Percentiles rank a stretch among this genome's conserved stretches.
Conservation (phyloP, 192 early-diverging fungal genomes). For the Chytriomyces confervae region DNA sequence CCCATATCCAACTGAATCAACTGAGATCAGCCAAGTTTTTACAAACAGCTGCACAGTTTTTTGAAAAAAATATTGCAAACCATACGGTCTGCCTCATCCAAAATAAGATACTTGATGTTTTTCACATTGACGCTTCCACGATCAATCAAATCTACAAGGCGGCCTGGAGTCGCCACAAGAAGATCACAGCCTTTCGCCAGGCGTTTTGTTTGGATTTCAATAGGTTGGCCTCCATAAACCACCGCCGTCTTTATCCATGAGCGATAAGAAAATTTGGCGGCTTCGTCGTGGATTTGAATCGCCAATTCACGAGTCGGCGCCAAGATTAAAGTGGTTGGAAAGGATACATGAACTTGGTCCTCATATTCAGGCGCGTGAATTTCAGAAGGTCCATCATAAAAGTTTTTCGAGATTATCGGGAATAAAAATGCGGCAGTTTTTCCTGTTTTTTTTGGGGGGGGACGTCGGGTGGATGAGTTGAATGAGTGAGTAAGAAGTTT, state of each 20-base stretch:
- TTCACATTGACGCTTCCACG: constrained; percentile 89
- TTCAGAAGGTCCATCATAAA: constrained; percentile 14
- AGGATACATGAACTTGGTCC: neutral
- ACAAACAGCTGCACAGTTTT: no score
- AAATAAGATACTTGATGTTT: constrained; percentile 84
- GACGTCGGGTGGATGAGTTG: neutral
- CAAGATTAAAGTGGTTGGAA: constrained; percentile 58
- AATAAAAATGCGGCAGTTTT: constrained; percentile 87
- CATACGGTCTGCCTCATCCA: constrained; percentile 93
- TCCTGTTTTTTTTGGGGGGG: neutral
- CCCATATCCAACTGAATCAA: constrained; percentile 80
- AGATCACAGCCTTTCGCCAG: constrained; percentile 89
- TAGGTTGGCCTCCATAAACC: constrained; percentile 58
- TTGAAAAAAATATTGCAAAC: no score
- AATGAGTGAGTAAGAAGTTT: neutral
- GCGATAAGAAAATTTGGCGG: constrained; percentile 81
- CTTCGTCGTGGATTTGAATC: constrained; percentile 85
- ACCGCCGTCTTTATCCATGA: constrained; percentile 94
- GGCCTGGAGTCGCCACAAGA: constrained; percentile 90
- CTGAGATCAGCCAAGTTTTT: neutral
- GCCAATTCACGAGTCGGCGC: constrained; percentile 94
- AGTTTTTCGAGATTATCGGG: constrained; percentile 64
- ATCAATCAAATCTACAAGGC: constrained; percentile 90
- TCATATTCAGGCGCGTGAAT: constrained; percentile 10
- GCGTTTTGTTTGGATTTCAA: constrained; percentile 63